These are phyloP conservation scores for Coemansia sp. DNA, from an alignment of 192 early-diverging fungal species.

Conservation along the genomic window DNA sequence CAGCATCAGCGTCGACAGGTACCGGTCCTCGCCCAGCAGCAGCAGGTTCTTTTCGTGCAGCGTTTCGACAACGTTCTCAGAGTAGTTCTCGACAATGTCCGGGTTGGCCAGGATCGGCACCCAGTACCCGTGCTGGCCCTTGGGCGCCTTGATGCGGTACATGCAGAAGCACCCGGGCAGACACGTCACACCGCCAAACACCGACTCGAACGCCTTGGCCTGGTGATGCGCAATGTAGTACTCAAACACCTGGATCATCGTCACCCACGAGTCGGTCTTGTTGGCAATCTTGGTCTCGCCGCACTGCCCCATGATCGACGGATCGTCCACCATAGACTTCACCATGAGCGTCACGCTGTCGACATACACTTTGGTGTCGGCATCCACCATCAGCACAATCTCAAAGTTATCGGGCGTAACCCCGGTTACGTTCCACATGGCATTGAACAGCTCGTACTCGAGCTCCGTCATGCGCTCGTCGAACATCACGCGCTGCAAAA, in stretches of 20 bases:
- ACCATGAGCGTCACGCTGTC: conserved; percentile 70
- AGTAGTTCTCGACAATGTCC: conserved; percentile 81
- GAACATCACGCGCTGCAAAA: conserved; percentile 87
- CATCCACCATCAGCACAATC: conserved; percentile 79
- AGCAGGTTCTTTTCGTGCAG: no score
- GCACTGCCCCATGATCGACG: conserved; percentile 69
- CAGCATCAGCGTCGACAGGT: conserved; percentile 92
- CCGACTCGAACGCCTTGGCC: conserved; percentile 63
- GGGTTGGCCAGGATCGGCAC: conserved; percentile 83
- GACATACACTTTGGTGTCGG: conserved; percentile 79
- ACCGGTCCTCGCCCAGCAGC: conserved; percentile 94
- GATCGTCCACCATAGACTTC: conserved; percentile 69
- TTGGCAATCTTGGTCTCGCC: conserved; percentile 83
- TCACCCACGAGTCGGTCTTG: conserved; percentile 73
- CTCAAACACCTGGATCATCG: conserved; percentile 84
- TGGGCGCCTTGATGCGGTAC: conserved; percentile 83
- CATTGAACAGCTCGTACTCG: conserved; percentile 78
- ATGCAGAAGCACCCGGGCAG: conserved; percentile 84
- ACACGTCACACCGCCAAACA: conserved; percentile 64
- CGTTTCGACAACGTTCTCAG: conserved; percentile 74
- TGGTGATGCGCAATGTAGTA: conserved; percentile 85
- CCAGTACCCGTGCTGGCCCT: conserved; percentile 71
- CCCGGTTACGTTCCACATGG: conserved; percentile 69
- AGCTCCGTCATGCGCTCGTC: conserved; percentile 82
- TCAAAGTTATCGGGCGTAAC: conserved; percentile 75